Conservation (phyloP, 176 grass and related monocot species). For the Carex pumila region DNA sequence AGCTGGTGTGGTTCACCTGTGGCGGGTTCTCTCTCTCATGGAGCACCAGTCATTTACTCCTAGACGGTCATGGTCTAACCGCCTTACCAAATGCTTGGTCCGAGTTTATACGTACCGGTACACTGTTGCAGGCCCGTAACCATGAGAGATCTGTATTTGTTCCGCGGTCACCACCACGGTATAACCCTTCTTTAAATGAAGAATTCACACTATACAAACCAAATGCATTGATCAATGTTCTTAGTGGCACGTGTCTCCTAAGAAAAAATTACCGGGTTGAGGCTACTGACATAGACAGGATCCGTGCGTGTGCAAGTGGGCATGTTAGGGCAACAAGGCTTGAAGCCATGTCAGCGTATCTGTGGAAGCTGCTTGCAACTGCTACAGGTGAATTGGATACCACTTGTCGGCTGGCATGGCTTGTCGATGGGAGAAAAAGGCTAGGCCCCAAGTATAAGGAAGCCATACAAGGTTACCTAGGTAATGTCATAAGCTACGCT, state of each 20-base stretch:
- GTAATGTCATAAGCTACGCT: constrained; percentile 60
- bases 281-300: constrained; percentile 33
- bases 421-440: constrained; percentile 45
- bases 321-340: constrained; percentile 29
- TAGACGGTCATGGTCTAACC: constrained; percentile 54
- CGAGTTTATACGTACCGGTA: constrained; percentile 25
- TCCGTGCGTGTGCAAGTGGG: constrained; percentile 24
- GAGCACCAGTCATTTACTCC: constrained; percentile 52
- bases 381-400: constrained; percentile 27
- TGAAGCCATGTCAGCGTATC: constrained; percentile 51
- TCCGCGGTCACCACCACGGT: constrained; percentile 25
- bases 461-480: constrained; percentile 23
- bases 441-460: constrained; percentile 26
- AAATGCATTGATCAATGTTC: constrained; percentile 24
- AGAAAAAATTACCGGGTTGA: constrained; percentile 47
- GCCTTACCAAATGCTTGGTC: constrained; percentile 41
- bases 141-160: constrained; percentile 51
- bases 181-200: constrained; percentile 25
- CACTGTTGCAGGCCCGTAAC: constrained; percentile 32
- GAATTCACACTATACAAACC: constrained; percentile 43
- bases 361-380: constrained; percentile 59
- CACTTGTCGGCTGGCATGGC: constrained; percentile 55
- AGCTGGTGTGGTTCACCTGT: constrained; percentile 56
- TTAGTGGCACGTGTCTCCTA: constrained; percentile 30
- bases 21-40: constrained; percentile 62